phyloP scores from a whole-genome alignment of 2,329 filamentous ascomycete species.

The Penicillium brevicompactum region DNA sequence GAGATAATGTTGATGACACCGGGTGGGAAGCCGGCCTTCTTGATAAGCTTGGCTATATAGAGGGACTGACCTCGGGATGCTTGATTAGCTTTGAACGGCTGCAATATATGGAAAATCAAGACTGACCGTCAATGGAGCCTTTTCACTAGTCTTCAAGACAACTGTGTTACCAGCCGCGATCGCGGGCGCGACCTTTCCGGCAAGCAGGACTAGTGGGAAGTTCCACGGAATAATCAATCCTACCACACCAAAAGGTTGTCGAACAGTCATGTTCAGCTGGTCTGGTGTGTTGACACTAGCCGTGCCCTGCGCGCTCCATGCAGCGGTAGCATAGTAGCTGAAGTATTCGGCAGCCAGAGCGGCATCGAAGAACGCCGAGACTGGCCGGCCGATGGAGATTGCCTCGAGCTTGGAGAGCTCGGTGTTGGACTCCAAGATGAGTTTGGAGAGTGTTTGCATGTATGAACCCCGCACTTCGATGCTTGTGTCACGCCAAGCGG shows the following conservation, averaged over 20 bases:
- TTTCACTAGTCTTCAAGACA: conserved; percentile 64
- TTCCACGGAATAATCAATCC: conserved; percentile 65
- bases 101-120: background rate
- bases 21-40: conserved; percentile 46
- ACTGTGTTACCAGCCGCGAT: conserved; percentile 63
- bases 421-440: conserved; percentile 31
- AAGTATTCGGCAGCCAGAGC: conserved; percentile 23
- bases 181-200: conserved; percentile 60
- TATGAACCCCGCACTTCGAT: conserved; percentile 33
- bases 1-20: conserved; percentile 57
- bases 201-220: conserved; percentile 50
- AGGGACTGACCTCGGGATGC: conserved; percentile 27
- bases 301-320: conserved; percentile 32
- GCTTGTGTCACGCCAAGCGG: conserved; percentile 41
- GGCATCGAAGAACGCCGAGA: conserved; percentile 31
- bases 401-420: conserved; percentile 41
- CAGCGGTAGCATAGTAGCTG: conserved; percentile 31
- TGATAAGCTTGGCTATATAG: conserved; percentile 39
- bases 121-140: conserved; percentile 60
- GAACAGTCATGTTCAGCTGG: conserved; percentile 33
- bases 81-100: background rate
- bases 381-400: conserved; percentile 38
- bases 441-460: conserved; percentile 34
- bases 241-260: conserved; percentile 59
- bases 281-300: conserved; percentile 34